Conservation (phyloP, 2,329 filamentous ascomycete species). For the Erysiphe pulchra region DNA sequence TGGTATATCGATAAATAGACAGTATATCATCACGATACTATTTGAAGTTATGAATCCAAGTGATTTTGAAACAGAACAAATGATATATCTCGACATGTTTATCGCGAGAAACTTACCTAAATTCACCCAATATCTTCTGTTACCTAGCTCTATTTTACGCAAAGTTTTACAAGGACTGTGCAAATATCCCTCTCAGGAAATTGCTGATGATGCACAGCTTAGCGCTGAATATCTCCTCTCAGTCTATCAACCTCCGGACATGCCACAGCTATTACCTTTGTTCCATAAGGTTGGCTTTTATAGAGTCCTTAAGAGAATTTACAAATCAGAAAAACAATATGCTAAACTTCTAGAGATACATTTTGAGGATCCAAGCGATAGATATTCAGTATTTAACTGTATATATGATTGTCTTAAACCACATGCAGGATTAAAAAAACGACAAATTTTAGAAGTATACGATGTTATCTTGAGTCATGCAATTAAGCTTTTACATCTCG, state of each 20-base stretch:
- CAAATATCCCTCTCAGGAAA: constrained; percentile 51
- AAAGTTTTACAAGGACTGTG: constrained; percentile 63
- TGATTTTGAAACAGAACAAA: constrained; percentile 56
- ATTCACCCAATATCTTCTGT: constrained; percentile 81
- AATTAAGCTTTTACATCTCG: constrained; percentile 27
- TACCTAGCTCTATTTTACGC: constrained; percentile 66
- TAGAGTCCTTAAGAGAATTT: constrained; percentile 74
- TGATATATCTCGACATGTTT: constrained; percentile 95
- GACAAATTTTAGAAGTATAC: constrained; percentile 49
- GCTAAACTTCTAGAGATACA: constrained; percentile 54
- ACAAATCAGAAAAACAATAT: constrained; percentile 56
- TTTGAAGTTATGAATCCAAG: constrained; percentile 66
- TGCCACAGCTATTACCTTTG: constrained; percentile 46
- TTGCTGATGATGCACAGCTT: constrained; percentile 86
- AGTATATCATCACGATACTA: constrained; percentile 78
- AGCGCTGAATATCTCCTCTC: constrained; percentile 90
- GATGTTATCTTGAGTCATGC: constrained; percentile 30
- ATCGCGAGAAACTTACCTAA: constrained; percentile 88
- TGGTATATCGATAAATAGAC: constrained; percentile 54
- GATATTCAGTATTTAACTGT: constrained; percentile 50
- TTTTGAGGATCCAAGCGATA: constrained; percentile 62
- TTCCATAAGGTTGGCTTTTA: constrained; percentile 67
- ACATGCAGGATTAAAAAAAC: constrained; percentile 33
- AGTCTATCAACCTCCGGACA: constrained; percentile 70
- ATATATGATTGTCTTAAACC: constrained; percentile 49